Percentiles rank a stretch among this genome's conserved stretches.
Conservation (phyloP, 306 rosid genomes). For the Pyrus bretschneideri region DNA sequence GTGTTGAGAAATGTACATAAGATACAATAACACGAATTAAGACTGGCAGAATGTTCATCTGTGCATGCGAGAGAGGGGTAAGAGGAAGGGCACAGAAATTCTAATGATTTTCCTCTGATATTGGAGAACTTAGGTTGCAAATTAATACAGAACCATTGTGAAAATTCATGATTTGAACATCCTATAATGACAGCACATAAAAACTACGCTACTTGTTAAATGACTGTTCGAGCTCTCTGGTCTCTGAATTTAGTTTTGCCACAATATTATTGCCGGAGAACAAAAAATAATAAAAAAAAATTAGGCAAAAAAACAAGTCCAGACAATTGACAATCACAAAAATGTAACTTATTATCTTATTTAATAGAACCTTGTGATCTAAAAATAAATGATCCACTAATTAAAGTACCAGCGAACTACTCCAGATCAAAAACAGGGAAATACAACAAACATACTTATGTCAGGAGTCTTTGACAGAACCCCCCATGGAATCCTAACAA, state of each 20-base stretch:
- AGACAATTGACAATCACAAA: not conserved
- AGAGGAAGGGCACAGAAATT: not conserved
- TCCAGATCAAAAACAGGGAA: not conserved
- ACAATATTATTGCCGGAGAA: not conserved
- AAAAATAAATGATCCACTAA: not conserved
- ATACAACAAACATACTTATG: not conserved
- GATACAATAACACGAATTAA: not conserved
- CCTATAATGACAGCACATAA: not conserved
- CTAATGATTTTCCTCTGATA: too few species aligned
- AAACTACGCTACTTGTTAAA: not conserved
- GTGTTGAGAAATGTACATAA: conserved; percentile 20
- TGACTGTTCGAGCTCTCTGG: not conserved
- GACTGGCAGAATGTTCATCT: not conserved
- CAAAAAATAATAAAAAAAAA: too few species aligned
- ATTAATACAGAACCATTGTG: not conserved
- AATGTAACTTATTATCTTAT: too few species aligned
- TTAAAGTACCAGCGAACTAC: not conserved
- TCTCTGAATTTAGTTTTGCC: not conserved
- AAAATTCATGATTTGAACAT: not conserved
- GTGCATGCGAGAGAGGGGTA: not conserved
- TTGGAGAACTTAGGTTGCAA: not conserved
- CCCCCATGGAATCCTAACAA: not conserved
- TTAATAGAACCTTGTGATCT: not conserved
- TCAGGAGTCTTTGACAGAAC: not conserved
- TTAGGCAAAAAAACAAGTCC: not conserved